phyloP scores from a whole-genome alignment of 208 protist genomes.

The Leptomonas seymouri region DNA sequence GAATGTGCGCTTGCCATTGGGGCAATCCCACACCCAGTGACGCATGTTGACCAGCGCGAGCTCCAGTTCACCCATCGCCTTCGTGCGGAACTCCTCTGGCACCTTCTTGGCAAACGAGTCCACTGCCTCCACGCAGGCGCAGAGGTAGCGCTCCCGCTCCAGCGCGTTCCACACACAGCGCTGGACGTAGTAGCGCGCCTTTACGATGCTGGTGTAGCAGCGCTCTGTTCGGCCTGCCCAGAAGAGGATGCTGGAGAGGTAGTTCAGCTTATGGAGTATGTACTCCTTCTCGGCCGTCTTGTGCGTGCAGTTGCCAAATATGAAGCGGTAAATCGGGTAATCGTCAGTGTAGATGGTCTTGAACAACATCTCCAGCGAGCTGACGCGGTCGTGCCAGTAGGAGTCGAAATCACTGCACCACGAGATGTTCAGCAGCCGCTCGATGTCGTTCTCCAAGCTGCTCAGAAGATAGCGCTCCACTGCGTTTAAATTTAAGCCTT shows the following conservation, averaged over 20 bases:
- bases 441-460: conserved; percentile 83
- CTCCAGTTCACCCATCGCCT: conserved; percentile 84
- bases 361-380: conserved; percentile 75
- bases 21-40: conserved; percentile 91
- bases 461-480: conserved; percentile 85
- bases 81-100: conserved; percentile 75
- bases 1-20: conserved; percentile 89
- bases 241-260: conserved; percentile 78
- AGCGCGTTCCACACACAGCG: conserved; percentile 87
- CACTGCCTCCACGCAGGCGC: conserved; percentile 80
- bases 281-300: conserved; percentile 68
- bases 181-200: conserved; percentile 82
- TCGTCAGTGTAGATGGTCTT: conserved; percentile 66
- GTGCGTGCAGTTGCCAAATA: conserved; percentile 76
- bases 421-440: conserved; percentile 72
- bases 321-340: conserved; percentile 63
- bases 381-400: conserved; percentile 88
- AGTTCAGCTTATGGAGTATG: conserved; percentile 85
- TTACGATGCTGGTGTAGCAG: conserved; percentile 80
- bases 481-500: conserved; percentile 52
- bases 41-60: conserved; percentile 80
- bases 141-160: conserved; percentile 88
- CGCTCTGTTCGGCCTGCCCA: conserved; percentile 79
- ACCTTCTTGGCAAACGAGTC: conserved; percentile 79
- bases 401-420: conserved; percentile 92